phyloP scores from a whole-genome alignment of 1,284 basidiomycete species.

The Crucibulum cyathiforme region DNA sequence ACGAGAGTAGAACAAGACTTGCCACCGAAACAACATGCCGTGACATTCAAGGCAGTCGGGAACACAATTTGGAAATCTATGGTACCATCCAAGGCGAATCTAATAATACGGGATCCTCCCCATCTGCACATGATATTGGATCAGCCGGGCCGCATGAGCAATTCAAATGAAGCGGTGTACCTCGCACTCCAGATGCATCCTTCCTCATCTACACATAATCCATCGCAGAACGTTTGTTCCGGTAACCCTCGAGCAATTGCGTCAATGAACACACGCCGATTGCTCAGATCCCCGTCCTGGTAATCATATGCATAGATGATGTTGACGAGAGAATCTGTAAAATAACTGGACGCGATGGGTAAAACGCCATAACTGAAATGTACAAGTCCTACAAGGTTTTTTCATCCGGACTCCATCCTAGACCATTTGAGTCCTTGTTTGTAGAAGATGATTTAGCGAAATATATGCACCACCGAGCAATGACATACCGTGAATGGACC shows the following conservation, averaged over 20 bases:
- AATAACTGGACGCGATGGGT: slow-evolving; percentile 55
- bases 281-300: slow-evolving; percentile 57
- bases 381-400: slow-evolving; percentile 55
- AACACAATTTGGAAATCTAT: slow-evolving; percentile 63
- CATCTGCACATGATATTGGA: slow-evolving; percentile 46
- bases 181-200: slow-evolving; percentile 74
- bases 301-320: slow-evolving; percentile 73
- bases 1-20: slow-evolving; percentile 11
- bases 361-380: not conserved
- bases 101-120: slow-evolving; percentile 65
- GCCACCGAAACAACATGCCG: slow-evolving; percentile 76
- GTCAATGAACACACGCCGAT: slow-evolving; percentile 63
- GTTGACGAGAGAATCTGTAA: slow-evolving; percentile 69
- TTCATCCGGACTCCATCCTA: slow-evolving; percentile 68
- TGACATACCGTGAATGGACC: slow-evolving; percentile 67
- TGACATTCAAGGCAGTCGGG: slow-evolving; percentile 65
- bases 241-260: slow-evolving; percentile 58
- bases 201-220: slow-evolving; percentile 67
- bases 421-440: slow-evolving; percentile 64
- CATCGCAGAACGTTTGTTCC: slow-evolving; percentile 61
- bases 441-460: not conserved
- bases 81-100: slow-evolving; percentile 57
- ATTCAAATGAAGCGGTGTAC: slow-evolving; percentile 37
- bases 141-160: slow-evolving; percentile 5
- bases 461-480: not conserved